Percentiles rank a stretch among this genome's conserved stretches.
Conservation (phyloP, 2,329 filamentous ascomycete genomes). For the Colletotrichum orbiculare region DNA sequence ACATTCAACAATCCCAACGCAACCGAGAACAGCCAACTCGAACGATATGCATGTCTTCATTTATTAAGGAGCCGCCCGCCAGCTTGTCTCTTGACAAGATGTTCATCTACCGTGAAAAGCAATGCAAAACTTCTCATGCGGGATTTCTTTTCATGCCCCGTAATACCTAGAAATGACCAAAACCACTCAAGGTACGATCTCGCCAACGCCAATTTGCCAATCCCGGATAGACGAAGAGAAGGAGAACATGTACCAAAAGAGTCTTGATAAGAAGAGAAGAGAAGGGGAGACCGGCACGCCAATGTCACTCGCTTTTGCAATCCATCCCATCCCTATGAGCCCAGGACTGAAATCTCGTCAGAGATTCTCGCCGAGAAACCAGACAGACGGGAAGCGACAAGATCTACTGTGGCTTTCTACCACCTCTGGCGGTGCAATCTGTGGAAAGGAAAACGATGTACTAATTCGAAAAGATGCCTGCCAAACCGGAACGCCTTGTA, state of each 20-base stretch:
- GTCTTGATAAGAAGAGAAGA: slow-evolving; percentile 9
- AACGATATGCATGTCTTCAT: slow-evolving; percentile 35
- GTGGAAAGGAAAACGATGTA: slow-evolving; percentile 31
- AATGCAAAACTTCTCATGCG: slow-evolving; percentile 33
- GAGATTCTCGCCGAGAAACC: slow-evolving; percentile 30
- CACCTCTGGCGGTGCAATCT: slow-evolving; percentile 28
- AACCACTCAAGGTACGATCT: slow-evolving; percentile 18
- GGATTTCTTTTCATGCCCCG: slow-evolving; percentile 34
- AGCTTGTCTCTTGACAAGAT: slow-evolving; percentile 33
- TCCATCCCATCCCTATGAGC: slow-evolving; percentile 29
- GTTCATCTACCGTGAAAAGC: slow-evolving; percentile 22
- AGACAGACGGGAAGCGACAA: slow-evolving; percentile 32
- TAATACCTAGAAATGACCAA: slow-evolving; percentile 25
- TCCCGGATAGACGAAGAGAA: slow-evolving; percentile 1
- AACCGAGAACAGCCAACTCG: background rate
- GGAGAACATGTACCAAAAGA: slow-evolving; percentile 14
- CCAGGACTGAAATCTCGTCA: slow-evolving; percentile 25
- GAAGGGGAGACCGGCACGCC: slow-evolving; percentile 19
- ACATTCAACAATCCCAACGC: background rate
- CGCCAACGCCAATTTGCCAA: slow-evolving; percentile 25
- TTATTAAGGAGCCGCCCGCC: slow-evolving; percentile 35
- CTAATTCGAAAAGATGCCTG: slow-evolving; percentile 39
- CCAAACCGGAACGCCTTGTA: slow-evolving; percentile 48
- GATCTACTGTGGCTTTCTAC: slow-evolving; percentile 35
- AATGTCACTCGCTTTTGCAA: slow-evolving; percentile 33